phyloP scores from a whole-genome alignment of 2,329 filamentous ascomycete species.

The Aurifilum marmelostoma region DNA sequence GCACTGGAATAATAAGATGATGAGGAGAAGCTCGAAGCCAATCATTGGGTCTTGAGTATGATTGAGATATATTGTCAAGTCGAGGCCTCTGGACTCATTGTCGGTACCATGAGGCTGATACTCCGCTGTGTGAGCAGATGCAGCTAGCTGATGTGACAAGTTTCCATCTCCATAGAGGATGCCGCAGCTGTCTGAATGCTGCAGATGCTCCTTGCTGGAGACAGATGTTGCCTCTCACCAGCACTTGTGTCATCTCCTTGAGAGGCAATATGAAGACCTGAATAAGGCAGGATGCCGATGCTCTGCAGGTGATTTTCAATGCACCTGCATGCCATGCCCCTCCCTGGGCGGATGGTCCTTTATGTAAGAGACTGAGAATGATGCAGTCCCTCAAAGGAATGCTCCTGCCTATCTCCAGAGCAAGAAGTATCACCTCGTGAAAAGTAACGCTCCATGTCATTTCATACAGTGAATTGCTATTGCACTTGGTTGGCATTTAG shows the following conservation, averaged over 20 bases:
- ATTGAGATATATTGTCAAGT: no score
- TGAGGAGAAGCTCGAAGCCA: no score
- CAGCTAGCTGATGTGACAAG: neutral
- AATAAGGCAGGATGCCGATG: neutral
- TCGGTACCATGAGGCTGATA: neutral
- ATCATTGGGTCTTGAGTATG: no score
- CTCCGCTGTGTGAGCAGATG: neutral
- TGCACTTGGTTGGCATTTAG: neutral
- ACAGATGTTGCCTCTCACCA: neutral
- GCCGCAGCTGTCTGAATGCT: neutral
- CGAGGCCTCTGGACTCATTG: conserved; percentile 6
- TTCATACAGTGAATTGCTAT: neutral
- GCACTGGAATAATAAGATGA: neutral
- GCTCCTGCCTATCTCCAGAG: neutral
- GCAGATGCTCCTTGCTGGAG: neutral
- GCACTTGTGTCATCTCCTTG: neutral
- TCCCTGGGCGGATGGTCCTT: neutral
- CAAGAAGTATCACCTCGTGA: neutral
- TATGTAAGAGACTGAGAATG: neutral
- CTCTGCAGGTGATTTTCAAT: neutral
- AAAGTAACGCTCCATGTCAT: neutral
- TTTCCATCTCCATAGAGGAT: neutral
- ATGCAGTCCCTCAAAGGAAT: neutral
- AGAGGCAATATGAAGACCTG: neutral
- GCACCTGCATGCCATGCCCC: no score